Base-by-base conservation (phyloP, 1,284 basidiomycete genomes). In the Ganoderma leucocontextum region DNA sequence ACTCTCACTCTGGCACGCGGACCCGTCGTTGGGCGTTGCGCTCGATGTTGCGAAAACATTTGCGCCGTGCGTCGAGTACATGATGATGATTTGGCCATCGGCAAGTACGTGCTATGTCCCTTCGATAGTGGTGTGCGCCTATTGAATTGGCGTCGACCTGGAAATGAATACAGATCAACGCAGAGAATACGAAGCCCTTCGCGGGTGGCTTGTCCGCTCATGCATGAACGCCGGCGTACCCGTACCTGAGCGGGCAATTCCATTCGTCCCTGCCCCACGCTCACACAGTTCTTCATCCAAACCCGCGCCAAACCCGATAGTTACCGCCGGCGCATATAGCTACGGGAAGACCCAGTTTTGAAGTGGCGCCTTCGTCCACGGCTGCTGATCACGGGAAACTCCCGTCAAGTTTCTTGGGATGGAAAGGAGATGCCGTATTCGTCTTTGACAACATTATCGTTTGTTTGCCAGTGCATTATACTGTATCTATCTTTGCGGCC, bases 41-140 rank as follows among this genome's bases (percentile, higher is more conserved):
- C 80, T 93, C 65, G 88, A 91, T 39, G 87, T 91, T 41, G 87
- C 87, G 69, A 87, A 87, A 74, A 84, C 86, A 5, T 82, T 92
- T 35, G 77, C 92, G 41, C 83, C 85, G 41, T 87, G 89, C 3
- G 84, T 91, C 58, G 87, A 92, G 73, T 91, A 88, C 80, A 82
- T 93, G 64, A 86, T 86, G 65, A 81, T 84, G 13, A 77, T 92
- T 55, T 93, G 90, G 89, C 92, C 92, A 0, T 92, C 89, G 75
- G 72, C 79, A 62, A 86, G 90, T 91, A 73, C 71, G 85, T 76
- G 9, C 33, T 22, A 33, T 10, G 25, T 33, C 7, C 29, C 17
- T 9, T 7, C 15, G 29, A 55, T 19, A 10, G 17, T 4, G 15
- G 12, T 29, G 29, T 29, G 29, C 19, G 17, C 41, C 8, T 7